Evolutionary conservation across 106 monocot genomes (phyloP), one percentile per base, ranked within the genome.

Genomic region (Posidonia australis): DNA sequence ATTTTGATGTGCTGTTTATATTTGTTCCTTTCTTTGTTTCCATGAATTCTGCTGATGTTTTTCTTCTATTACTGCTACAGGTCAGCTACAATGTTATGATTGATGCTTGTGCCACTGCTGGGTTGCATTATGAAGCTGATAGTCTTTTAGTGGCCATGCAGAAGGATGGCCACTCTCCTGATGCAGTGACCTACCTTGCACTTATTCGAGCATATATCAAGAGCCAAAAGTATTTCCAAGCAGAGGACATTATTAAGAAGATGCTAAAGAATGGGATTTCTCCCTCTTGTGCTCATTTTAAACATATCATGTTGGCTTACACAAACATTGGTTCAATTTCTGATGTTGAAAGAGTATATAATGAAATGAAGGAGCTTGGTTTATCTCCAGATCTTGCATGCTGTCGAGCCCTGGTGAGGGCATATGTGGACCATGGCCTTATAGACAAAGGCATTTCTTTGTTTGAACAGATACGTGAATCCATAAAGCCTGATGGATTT

Each of bases 71-170:
- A 41, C 36, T 18, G 29, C 10, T 30, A 21, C 44, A 98, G 96
- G 90, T 98, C 13, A 79, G 84, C 72, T 90, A 85, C 75, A 83
- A 98, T 64, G 73, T 80, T 29, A 98, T 98, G 84, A 77, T 98
- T 55, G 90, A 90, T 66, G 90, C 67, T 26, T 90, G 81, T 55
- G 87, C 90, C 60, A 81, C 78, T 58, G 74, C 74, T 42, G 96
- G 82, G 41, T 75, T 76, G n/a, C 54, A 76, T 48, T 5, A 54
- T 19, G 80, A 90, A 77, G 90, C 84, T 9, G 76, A 80, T 14
- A 55, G 63, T 70, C 66, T 90, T 58, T 70, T 98, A 46, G 13
- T 77, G 24, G 78, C 77, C n/a, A 90, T 98, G 96, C 76, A 59
- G 52, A 63, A 44, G 18, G 70, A 76, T 45, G 82, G 82, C 18